These are phyloP conservation scores for Akanthomyces uredinophilus DNA, from an alignment of 2,329 filamentous ascomycete genomes.

Conservation along the genomic window DNA sequence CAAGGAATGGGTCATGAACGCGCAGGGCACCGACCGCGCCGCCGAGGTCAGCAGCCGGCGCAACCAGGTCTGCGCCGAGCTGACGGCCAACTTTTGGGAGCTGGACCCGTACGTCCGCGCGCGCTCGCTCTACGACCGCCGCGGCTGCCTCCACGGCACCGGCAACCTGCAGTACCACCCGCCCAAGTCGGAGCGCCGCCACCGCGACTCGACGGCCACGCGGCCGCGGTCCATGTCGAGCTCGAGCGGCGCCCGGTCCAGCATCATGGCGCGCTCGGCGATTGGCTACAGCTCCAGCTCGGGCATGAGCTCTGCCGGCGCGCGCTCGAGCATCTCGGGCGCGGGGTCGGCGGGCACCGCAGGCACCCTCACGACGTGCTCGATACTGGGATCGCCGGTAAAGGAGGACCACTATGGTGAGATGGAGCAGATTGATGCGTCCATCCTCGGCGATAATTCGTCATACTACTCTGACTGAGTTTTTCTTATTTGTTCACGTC, in stretches of 20 bases:
- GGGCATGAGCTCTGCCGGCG: slow-evolving; percentile 28
- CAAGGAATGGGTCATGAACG: slow-evolving; percentile 58
- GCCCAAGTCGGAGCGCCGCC: slow-evolving; percentile 17
- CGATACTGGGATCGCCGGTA: slow-evolving; percentile 12
- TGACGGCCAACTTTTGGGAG: slow-evolving; percentile 74
- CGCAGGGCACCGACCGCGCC: slow-evolving; percentile 33
- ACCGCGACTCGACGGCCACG: background rate
- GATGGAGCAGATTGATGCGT: background rate
- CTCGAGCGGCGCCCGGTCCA: slow-evolving; percentile 8
- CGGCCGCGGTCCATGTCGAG: slow-evolving; percentile 1
- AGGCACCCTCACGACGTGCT: slow-evolving; percentile 6
- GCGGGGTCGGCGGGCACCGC: background rate
- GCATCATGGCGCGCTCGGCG: slow-evolving; percentile 7
- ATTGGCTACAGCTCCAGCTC: slow-evolving; percentile 19
- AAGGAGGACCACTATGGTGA: slow-evolving; percentile 13
- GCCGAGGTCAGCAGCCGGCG: slow-evolving; percentile 48
- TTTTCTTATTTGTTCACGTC: background rate
- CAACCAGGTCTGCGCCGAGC: slow-evolving; percentile 49
- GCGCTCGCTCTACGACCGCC: slow-evolving; percentile 69
- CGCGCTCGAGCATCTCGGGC: background rate
- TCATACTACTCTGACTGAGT: slow-evolving; percentile 13
- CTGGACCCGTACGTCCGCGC: slow-evolving; percentile 78
- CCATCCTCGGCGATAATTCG: slow-evolving; percentile 1
- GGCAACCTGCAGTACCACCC: slow-evolving; percentile 67
- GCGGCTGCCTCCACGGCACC: slow-evolving; percentile 58